phyloP scores from a whole-genome alignment of 495 filamentous ascomycete species.

The Aspergillus wentii region DNA sequence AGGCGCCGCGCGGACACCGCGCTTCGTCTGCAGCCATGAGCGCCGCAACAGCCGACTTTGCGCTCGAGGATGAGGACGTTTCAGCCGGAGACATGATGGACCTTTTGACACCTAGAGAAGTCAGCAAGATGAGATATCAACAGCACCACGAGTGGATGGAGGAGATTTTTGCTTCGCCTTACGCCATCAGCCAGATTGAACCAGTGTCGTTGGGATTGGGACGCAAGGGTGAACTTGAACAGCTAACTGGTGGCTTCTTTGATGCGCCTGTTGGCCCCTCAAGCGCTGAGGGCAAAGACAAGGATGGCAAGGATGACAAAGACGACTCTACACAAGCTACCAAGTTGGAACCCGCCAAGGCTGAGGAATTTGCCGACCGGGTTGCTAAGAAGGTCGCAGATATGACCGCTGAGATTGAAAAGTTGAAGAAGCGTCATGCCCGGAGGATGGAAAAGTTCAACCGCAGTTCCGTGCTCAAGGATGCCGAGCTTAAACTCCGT shows the following conservation, averaged over 20 bases:
- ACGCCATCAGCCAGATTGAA: conserved; percentile 74
- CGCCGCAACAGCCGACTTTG: conserved; percentile 44
- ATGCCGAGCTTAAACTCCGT: conserved; percentile 55
- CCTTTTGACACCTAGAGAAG: conserved; percentile 77
- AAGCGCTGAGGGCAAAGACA: conserved; percentile 23
- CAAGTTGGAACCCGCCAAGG: conserved; percentile 60
- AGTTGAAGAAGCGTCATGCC: conserved; percentile 73
- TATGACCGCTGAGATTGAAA: conserved; percentile 72
- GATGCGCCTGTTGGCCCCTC: conserved; percentile 50
- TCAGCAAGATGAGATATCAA: conserved; percentile 76
- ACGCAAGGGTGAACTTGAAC: conserved; percentile 76
- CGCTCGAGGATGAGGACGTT: conserved; percentile 82
- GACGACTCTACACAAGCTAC: conserved; percentile 48
- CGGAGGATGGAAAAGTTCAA: conserved; percentile 69
- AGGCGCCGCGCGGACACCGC: conserved; percentile 36
- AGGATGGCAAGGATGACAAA: conserved; percentile 16
- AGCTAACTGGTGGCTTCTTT: conserved; percentile 74
- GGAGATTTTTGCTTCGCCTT: conserved; percentile 87
- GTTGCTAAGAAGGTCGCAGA: conserved; percentile 60
- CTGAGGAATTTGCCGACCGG: conserved; percentile 72
- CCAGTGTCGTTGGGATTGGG: conserved; percentile 84
- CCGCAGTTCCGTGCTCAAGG: conserved; percentile 56
- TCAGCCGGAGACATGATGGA: conserved; percentile 84
- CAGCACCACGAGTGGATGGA: conserved; percentile 99
- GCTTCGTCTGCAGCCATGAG: conserved; percentile 29